Evolutionary conservation across 805 yeast genomes (phyloP).

Genomic region (Lipomyces mesembrius): DNA sequence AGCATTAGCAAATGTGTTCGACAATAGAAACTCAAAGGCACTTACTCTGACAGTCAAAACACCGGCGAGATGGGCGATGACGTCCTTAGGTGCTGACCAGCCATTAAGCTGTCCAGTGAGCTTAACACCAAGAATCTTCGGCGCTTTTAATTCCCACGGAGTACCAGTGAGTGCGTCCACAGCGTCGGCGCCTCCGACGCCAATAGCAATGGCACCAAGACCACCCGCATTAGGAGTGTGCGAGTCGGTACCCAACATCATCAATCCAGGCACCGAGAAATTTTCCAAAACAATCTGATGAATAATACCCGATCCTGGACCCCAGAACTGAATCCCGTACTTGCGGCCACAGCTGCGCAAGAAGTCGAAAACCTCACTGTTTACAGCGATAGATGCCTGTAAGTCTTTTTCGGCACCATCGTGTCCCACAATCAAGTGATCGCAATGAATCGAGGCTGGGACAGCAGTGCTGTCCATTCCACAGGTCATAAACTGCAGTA

Average conservation of each 20-base stretch:
- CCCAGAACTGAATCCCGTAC: constrained; percentile 98
- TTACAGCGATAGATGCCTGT: constrained; percentile 80
- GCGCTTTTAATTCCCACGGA: constrained; percentile 98
- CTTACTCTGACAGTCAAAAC: constrained; percentile 75
- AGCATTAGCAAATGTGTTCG: not conserved
- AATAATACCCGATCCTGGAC: constrained; percentile 97
- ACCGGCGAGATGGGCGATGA: constrained; percentile 91
- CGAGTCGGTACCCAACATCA: constrained; percentile 95
- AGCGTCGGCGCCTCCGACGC: constrained; percentile 99
- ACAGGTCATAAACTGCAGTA: constrained; percentile 94
- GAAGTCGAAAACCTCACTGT: constrained; percentile 94
- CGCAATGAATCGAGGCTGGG: constrained; percentile 97
- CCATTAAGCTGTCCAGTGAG: constrained; percentile 89
- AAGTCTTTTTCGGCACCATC: constrained; percentile 86
- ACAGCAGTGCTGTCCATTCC: constrained; percentile 90
- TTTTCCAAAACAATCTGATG: constrained; percentile 96
- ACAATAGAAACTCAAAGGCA: not conserved
- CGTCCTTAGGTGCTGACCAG: constrained; percentile 97
- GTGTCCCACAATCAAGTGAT: constrained; percentile 95
- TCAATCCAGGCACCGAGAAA: constrained; percentile 96
- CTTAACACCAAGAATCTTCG: constrained; percentile 92
- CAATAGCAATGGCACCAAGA: constrained; percentile 95
- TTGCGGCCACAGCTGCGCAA: constrained; percentile 87
- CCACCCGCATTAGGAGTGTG: constrained; percentile 99
- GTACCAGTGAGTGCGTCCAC: constrained; percentile 94